A percentile compares a stretch with the other conserved stretches of the same genome.
These are phyloP conservation scores for Cryptosporidium parvum DNA, from an alignment of 169 alveolate genomes.

Conservation along the genomic window DNA sequence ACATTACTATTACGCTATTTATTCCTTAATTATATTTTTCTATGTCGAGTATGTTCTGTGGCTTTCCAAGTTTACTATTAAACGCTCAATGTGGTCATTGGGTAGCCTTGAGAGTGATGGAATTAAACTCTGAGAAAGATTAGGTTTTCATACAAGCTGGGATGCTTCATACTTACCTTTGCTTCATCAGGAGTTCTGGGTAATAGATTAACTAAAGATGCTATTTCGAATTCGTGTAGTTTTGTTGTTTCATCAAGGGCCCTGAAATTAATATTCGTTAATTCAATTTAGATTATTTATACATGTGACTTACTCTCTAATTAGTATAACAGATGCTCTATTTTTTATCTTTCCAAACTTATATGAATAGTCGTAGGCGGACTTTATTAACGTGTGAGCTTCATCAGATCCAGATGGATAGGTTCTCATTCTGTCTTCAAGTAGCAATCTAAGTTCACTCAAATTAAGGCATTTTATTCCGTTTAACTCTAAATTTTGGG, in stretches of 20 bases:
- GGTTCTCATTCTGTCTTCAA: constrained; percentile 63
- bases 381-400: constrained; percentile 78
- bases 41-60: constrained; percentile 71
- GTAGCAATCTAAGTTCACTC: constrained; percentile 41
- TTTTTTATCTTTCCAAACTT: constrained; percentile 84
- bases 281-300: not conserved
- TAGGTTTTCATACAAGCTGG: not conserved
- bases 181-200: constrained; percentile 91
- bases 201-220: constrained; percentile 87
- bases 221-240: constrained; percentile 89
- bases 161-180: constrained; percentile 70
- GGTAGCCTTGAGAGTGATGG: constrained; percentile 69
- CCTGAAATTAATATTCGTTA: constrained; percentile 64
- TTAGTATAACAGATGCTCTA: constrained; percentile 85
- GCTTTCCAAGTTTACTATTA: constrained; percentile 52
- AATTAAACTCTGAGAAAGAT: constrained; percentile 28
- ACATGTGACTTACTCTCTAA: constrained; percentile 82
- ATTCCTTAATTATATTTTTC: not conserved
- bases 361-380: constrained; percentile 84
- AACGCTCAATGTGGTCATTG: constrained; percentile 58
- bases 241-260: constrained; percentile 88
- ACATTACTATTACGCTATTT: not conserved
- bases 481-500: constrained; percentile 9
- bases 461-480: constrained; percentile 53
- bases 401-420: constrained; percentile 50